Evolutionary conservation across 441 rosid species (phyloP).

Genomic region (Hura crepitans): DNA sequence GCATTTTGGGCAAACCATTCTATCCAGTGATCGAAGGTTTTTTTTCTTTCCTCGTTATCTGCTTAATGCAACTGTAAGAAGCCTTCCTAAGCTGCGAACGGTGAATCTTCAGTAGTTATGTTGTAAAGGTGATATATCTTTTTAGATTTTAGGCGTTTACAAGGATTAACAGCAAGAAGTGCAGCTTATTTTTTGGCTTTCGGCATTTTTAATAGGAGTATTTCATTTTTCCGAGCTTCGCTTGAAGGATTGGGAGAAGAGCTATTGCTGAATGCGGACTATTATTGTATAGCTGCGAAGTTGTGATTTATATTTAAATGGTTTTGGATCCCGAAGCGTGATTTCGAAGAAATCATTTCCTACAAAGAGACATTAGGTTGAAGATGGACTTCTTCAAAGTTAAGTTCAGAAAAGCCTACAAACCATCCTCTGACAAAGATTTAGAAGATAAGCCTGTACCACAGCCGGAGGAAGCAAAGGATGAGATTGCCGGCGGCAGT

Average conservation of each 20-base stretch:
- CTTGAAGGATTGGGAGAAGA: neutral
- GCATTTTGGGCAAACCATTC: neutral
- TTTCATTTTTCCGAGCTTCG: too few relatives aligned
- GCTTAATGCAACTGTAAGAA: neutral
- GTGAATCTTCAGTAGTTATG: neutral
- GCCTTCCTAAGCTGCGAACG: neutral
- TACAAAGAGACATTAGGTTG: conserved; percentile 11
- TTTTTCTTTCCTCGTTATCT: neutral
- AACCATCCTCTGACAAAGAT: conserved; percentile 43
- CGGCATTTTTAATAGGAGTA: too few relatives aligned
- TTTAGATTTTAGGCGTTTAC: neutral
- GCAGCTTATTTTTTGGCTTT: neutral
- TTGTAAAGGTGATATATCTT: conserved; percentile 1
- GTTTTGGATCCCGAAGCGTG: conserved; percentile 19
- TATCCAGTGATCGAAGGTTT: neutral
- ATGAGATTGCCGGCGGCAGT: conserved; percentile 32
- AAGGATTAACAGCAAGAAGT: neutral
- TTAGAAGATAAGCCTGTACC: conserved; percentile 44
- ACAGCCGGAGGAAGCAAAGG: conserved; percentile 42
- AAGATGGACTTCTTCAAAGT: conserved; percentile 78
- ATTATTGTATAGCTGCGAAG: neutral
- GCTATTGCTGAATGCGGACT: neutral
- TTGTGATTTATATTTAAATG: conserved; percentile 3
- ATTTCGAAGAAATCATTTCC: conserved; percentile 17
- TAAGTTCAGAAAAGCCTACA: conserved; percentile 54